Base-by-base conservation (phyloP, 140 eudicot genomes). In the Stevia rebaudiana region DNA sequence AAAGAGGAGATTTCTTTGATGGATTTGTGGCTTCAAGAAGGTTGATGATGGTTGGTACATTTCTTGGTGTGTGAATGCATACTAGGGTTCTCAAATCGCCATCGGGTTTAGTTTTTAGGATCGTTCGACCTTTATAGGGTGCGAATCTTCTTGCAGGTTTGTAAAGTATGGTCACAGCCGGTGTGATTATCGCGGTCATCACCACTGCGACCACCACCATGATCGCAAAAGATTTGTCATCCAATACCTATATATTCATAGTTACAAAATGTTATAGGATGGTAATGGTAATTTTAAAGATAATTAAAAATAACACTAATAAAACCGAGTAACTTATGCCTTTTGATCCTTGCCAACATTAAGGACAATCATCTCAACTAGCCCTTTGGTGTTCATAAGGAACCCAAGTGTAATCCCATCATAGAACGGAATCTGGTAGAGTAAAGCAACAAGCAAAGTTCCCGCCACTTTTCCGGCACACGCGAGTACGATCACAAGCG, bases 381-480 rank as follows among this genome's bases (percentile, higher is more conserved):
- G 86, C 23, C 97, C 97, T 63, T 90, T 90, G 66, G 90, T 83
- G 65, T 90, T 90, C 97, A 90, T 86, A 53, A 90, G 89, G 73
- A 90, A 72, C 35, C 94, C 97, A 31, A 90, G 94, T 1, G 95
- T 67, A 46, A 90, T 73, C 5, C 88, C 90, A 36, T 86, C 95
- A 10, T 79, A 72, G 44, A 86, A 68, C 12, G 94, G 84, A 70
- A 84, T 86, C 44, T 80, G 73, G 43, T 84, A 84, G 53, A 79
- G 79, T 22, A 81, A 63, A 28, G 94, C 80, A 15, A 86, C 88
- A 15, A 82, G 75, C 22, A 83, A 74, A 1, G 88, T 86, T 31
- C 97, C 97, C 1, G 79, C 90, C 18, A 86, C 62, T 67, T 90
- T 90, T 1, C 95, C 97, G 0, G 80, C 81, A 74, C 94, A 84